Percentiles rank a stretch among this genome's conserved stretches.
Evolutionary conservation across 108 stramenopile species (phyloP).

Genomic region (Stephanodiscus minutulus): DNA sequence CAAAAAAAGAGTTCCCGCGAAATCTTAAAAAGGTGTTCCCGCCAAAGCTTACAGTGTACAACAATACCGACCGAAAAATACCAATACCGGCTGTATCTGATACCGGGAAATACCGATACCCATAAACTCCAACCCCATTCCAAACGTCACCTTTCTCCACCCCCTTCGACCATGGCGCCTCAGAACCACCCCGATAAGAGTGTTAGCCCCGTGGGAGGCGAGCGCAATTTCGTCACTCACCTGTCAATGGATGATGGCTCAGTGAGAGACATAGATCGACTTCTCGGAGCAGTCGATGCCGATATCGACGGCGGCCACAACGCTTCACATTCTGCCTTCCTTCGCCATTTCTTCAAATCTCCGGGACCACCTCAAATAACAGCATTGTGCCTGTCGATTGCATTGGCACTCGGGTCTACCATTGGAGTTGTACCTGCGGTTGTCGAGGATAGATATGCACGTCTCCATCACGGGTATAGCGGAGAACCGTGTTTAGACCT

Average conservation of each 20-base stretch:
- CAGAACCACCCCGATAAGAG: not conserved
- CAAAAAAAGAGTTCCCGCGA: no score
- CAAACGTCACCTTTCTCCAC: no score
- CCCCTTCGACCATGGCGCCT: constrained; percentile 18
- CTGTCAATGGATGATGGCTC: constrained; percentile 43
- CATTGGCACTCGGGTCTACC: constrained; percentile 68
- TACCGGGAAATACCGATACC: no score
- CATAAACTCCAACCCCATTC: no score
- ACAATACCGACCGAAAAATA: no score
- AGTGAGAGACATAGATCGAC: constrained; percentile 3
- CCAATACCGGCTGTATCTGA: no score
- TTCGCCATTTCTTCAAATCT: constrained; percentile 50
- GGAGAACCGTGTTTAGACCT: constrained; percentile 47
- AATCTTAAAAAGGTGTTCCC: no score
- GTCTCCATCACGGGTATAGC: constrained; percentile 62
- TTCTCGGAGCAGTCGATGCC: constrained; percentile 1
- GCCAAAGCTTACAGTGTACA: no score
- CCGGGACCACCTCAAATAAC: constrained; percentile 78
- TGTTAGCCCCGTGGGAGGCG: not conserved
- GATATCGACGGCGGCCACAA: not conserved
- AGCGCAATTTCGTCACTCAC: constrained; percentile 29
- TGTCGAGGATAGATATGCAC: constrained; percentile 76
- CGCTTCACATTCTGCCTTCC: constrained; percentile 26
- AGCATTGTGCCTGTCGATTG: constrained; percentile 61
- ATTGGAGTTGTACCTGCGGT: constrained; percentile 69